Evolutionary conservation across 2,329 filamentous ascomycete species (phyloP).

Genomic region (Colletotrichum sojae): DNA sequence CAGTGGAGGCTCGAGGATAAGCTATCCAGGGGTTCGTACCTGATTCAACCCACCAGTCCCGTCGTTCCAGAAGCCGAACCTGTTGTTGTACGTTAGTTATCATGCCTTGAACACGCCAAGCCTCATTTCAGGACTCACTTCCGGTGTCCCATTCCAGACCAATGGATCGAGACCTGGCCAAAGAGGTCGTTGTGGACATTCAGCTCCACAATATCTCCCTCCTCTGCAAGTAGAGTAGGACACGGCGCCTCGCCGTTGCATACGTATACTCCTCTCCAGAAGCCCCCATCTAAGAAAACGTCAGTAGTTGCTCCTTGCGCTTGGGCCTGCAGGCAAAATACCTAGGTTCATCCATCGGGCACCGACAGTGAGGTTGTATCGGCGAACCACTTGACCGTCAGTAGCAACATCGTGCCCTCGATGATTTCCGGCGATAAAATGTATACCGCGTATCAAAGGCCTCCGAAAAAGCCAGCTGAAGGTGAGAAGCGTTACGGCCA

Average conservation of each 20-base stretch:
- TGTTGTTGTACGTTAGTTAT: neutral
- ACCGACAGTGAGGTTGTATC: constrained; percentile 20
- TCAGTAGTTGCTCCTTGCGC: no score
- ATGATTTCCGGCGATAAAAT: no score
- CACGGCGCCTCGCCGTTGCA: constrained; percentile 28
- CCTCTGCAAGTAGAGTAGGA: constrained; percentile 16
- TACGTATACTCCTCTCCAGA: constrained; percentile 26
- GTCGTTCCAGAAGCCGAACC: constrained; percentile 29
- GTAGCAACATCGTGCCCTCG: no score
- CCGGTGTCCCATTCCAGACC: constrained; percentile 29
- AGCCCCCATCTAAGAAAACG: constrained; percentile 23
- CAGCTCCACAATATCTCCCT: constrained; percentile 25
- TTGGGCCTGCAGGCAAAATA: neutral
- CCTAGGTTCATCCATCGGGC: constrained; percentile 30
- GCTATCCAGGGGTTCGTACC: neutral
- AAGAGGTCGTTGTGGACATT: constrained; percentile 29
- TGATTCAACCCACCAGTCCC: constrained; percentile 29
- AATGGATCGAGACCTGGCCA: constrained; percentile 19
- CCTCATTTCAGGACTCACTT: neutral
- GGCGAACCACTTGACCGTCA: neutral
- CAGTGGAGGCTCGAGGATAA: neutral
- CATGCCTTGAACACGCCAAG: no score
- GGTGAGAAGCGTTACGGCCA: no score
- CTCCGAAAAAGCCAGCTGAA: no score
- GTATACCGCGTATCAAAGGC: no score